phyloP scores from a whole-genome alignment of 73 alveolate species.

The Paramecium bursaria region DNA sequence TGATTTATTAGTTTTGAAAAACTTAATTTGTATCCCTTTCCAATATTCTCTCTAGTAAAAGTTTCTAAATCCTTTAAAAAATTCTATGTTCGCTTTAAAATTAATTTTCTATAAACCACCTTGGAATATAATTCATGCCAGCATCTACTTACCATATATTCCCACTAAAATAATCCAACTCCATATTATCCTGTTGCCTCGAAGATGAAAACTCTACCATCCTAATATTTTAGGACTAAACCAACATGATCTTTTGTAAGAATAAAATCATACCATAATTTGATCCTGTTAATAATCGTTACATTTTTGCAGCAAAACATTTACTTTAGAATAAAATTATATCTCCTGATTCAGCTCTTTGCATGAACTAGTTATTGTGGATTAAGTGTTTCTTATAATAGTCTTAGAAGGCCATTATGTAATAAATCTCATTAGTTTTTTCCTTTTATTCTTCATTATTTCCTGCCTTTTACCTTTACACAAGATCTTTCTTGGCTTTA shows the following conservation, averaged over 20 bases:
- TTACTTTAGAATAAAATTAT: slow-evolving; percentile 17
- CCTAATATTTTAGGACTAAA: slow-evolving; percentile 18
- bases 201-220: background rate
- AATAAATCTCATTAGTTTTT: background rate
- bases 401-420: slow-evolving; percentile 1
- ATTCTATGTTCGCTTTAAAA: background rate
- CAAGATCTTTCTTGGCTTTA: too few relatives aligned
- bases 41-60: slow-evolving; percentile 33
- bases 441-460: background rate
- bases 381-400: slow-evolving; percentile 46
- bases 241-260: slow-evolving; percentile 35
- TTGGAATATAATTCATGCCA: slow-evolving; percentile 38
- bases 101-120: slow-evolving; percentile 29
- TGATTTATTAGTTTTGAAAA: slow-evolving; percentile 7
- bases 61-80: slow-evolving; percentile 32
- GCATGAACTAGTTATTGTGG: background rate
- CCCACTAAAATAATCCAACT: slow-evolving; percentile 51
- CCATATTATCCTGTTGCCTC: slow-evolving; percentile 44
- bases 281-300: slow-evolving; percentile 36
- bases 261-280: slow-evolving; percentile 9
- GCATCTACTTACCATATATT: background rate
- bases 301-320: slow-evolving; percentile 8
- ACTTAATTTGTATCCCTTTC: slow-evolving; percentile 19
- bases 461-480: too few relatives aligned
- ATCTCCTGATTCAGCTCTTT: slow-evolving; percentile 52